Base-by-base conservation (phyloP, 176 grass and related monocot genomes). In the Urochloa ruziziensis region DNA sequence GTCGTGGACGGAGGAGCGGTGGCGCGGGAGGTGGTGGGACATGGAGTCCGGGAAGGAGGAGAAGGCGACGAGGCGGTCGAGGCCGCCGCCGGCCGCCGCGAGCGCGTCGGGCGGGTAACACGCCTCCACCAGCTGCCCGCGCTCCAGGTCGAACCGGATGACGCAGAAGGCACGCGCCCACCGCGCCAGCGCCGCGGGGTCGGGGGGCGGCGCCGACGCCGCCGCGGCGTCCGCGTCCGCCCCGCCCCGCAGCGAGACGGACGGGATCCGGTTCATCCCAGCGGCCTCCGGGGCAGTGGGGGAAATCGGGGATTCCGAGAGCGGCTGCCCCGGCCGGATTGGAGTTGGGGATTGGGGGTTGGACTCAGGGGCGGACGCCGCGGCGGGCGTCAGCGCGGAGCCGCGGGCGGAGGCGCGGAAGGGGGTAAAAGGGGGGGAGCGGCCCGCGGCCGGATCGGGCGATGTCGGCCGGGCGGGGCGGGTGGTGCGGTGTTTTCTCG, bases 31-130 rank as follows among this genome's bases (percentile, higher is more conserved):
- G 90, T 98, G 96, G 89, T 95, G 93, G 37, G 96, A 98, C 93
- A 95, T 98, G 87, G 96, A 98, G 70, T 98, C 96, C 2, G 93
- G 93, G 87, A 95, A 95, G 69, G 96, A 98, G 84, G 96, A 98
- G 91, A 95, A 98, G 56, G 96, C 87, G 56, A 91, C 87, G 83
- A 98, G 44, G 44, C 89, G 91, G 75, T 91, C 93, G 54, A 90
- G 89, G 83, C 90, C 88, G 63, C 69, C 70, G 44, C n/a, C 60
- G 44, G 46, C 44, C 46, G 83, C 37, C 47, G 84, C 66, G 14
- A 94, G 93, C 74, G 96, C 82, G 80, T 77, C 85, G 25, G 83
- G 89, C 17, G 96, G 96, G 71, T 34, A 95, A 61, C 85, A 93
- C 9, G 94, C 86, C 92, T 95, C 96, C 24, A 95, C 79, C 36